Conservation (phyloP, 768 basidiomycete species). For the Tylopilus plumbeoviolaceoides region DNA sequence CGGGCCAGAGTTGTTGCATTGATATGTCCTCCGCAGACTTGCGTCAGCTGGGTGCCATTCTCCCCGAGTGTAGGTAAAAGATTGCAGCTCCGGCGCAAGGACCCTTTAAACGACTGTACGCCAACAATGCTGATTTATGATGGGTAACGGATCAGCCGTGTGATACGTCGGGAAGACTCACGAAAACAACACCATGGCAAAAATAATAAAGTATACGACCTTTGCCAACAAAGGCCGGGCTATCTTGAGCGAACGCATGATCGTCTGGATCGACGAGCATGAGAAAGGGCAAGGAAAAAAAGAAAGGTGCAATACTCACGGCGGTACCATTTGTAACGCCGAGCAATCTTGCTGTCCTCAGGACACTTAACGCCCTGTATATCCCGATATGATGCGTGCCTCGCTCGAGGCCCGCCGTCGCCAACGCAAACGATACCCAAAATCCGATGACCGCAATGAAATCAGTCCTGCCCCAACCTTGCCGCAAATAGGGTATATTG, state of each 20-base stretch:
- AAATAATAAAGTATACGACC: conserved; percentile 88
- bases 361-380: conserved; percentile 84
- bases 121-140: conserved; percentile 64
- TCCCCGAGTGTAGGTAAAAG: conserved; percentile 55
- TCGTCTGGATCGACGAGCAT: conserved; percentile 45
- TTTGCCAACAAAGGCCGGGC: conserved; percentile 86
- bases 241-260: conserved; percentile 88
- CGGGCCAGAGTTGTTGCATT: conserved; percentile 50
- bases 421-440: conserved; percentile 79
- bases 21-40: conserved; percentile 80
- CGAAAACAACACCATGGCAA: conserved; percentile 88
- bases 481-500: conserved; percentile 84
- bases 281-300: conserved; percentile 4
- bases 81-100: conserved; percentile 62
- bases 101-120: conserved; percentile 90
- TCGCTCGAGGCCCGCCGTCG: conserved; percentile 63
- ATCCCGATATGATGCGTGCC: conserved; percentile 72
- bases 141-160: background rate
- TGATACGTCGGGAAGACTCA: conserved; percentile 31
- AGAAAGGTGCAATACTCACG: conserved; percentile 39
- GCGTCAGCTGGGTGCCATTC: conserved; percentile 41
- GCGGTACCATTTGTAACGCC: conserved; percentile 91
- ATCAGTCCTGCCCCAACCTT: conserved; percentile 91
- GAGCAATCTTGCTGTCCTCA: conserved; percentile 77
- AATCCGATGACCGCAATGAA: conserved; percentile 80